Evolutionary conservation across 139 green algal species (phyloP).

Genomic region (Monoraphidium neglectum): DNA sequence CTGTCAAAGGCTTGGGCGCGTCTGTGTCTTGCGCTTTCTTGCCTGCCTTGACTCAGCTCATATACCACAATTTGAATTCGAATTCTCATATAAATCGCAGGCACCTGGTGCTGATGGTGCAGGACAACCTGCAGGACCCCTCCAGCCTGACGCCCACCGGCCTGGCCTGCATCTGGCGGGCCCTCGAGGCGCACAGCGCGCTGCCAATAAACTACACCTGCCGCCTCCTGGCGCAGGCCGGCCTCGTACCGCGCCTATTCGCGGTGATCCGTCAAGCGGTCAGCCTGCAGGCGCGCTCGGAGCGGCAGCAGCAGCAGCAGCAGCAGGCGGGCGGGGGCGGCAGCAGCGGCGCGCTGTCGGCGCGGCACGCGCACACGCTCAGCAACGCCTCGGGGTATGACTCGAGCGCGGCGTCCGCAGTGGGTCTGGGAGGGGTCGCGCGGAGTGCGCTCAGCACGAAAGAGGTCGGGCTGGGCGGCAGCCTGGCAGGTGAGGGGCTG

Average conservation of each 20-base stretch:
- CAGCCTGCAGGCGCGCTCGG: background rate
- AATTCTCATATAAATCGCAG: too few relatives aligned
- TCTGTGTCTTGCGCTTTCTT: too few relatives aligned
- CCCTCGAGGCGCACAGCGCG: constrained; percentile 53
- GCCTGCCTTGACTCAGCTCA: too few relatives aligned
- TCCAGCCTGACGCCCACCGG: constrained; percentile 36
- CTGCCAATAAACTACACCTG: constrained; percentile 68
- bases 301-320: constrained; percentile 13
- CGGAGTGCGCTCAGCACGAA: too few relatives aligned
- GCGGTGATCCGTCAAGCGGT: constrained; percentile 50
- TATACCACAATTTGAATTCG: too few relatives aligned
- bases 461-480: too few relatives aligned
- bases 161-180: constrained; percentile 56
- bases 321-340: constrained; percentile 4
- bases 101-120: constrained; percentile 24
- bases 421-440: background rate
- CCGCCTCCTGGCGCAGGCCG: constrained; percentile 61
- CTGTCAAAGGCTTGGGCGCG: too few relatives aligned
- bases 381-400: background rate
- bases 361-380: too few relatives aligned
- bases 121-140: constrained; percentile 29
- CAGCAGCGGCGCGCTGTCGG: background rate
- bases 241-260: constrained; percentile 58
- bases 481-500: too few relatives aligned
- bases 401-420: background rate